Base-by-base conservation (phyloP, 2,329 filamentous ascomycete genomes). In the Fusarium fujikuroi region DNA sequence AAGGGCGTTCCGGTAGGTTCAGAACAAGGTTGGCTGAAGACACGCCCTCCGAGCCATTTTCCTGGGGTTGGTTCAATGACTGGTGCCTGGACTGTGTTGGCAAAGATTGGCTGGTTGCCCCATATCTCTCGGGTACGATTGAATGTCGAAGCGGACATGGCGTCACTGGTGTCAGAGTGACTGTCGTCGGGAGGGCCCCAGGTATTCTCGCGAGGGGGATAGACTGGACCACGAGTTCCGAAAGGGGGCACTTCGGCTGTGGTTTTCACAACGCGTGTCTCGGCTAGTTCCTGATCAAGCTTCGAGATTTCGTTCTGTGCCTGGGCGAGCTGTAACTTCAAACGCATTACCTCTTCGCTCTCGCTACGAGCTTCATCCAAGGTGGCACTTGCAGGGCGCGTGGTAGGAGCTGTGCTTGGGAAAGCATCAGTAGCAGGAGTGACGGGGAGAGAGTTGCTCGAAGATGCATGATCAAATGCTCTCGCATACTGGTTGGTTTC, bases 281-380 rank as follows among this genome's bases (percentile, higher is more conserved):
- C 89, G 43, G 90, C 87, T 68, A 94, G 86, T 82, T 94, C 91
- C 60, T 93, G 88, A 65, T 93, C 92, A 79, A 95, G 90, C 63
- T 89, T 91, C 50, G 87, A 88, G 77, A 95, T 93, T 77, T 91
- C 89, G 79, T 86, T 90, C 68, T 92, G 90, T 40, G 93, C 92
- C 69, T 90, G 87, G 47, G 91, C 91, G 58, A 95, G 88, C 81
- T 95, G 90, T 59, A 91, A 82, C 83, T 92, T 93, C 64, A 95
- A 85, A 58, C 89, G 90, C 67, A 90, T 83, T 34, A 95, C 83
- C 79, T 94, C 92, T 36, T 90, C 88, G 37, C 84, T 83, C 59
- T 83, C 80, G 18, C 69, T 64, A 53, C 81, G 79, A 61, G 77
- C 76, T 46, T 87, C 85, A 34, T 86, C 85, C 12, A 86, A 80